phyloP scores from a whole-genome alignment of 257 asterid genomes.

The Penstemon eatonii region DNA sequence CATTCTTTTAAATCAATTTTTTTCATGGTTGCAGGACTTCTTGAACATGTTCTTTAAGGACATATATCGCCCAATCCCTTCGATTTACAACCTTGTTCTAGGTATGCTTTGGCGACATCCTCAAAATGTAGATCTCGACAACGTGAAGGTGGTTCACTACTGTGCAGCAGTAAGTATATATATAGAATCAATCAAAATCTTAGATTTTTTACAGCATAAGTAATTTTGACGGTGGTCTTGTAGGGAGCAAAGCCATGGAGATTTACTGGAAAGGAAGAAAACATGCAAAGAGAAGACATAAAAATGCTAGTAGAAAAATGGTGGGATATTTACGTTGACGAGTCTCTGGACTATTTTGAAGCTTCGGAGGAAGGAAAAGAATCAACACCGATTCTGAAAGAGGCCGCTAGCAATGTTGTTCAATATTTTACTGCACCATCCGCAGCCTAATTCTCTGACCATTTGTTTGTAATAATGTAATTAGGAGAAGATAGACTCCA shows the following conservation, averaged over 20 bases:
- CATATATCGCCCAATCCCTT: conserved; percentile 41
- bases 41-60: conserved; percentile 51
- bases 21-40: conserved; percentile 40
- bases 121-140: conserved; percentile 44
- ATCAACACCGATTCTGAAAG: too few species aligned
- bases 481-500: too few species aligned
- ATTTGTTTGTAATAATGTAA: too few species aligned
- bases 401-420: too few species aligned
- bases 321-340: conserved; percentile 51
- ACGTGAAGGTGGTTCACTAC: conserved; percentile 55
- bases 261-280: conserved; percentile 46
- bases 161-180: conserved; percentile 50
- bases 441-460: too few species aligned
- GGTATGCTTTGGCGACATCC: conserved; percentile 68
- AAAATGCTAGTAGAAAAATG: conserved; percentile 49
- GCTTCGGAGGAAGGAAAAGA: too few species aligned
- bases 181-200: too few species aligned
- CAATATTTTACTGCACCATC: too few species aligned
- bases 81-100: conserved; percentile 43
- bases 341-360: conserved; percentile 32
- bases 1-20: too few species aligned
- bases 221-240: neutral
- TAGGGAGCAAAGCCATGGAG: conserved; percentile 67
- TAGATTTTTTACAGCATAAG: neutral
- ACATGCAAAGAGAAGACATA: conserved; percentile 53